Conservation (phyloP, 2,329 filamentous ascomycete genomes). For the Chalaropsis thielavioides region DNA sequence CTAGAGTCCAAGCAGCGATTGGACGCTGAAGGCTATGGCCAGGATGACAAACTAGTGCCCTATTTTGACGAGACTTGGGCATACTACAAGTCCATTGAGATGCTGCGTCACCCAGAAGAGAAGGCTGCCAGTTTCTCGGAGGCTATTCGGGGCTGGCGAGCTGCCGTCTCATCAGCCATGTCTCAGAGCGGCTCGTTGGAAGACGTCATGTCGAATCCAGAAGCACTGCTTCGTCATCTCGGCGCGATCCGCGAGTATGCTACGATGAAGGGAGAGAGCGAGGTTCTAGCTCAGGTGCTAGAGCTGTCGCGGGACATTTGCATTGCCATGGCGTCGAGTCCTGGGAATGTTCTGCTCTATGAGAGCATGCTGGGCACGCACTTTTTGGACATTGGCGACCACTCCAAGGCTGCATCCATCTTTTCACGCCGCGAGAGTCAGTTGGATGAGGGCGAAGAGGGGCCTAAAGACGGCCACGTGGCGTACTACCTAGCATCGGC, state of each 20-base stretch:
- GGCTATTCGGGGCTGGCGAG: conserved; percentile 14
- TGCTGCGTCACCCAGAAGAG: conserved; percentile 8
- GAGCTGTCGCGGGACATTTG: conserved; percentile 32
- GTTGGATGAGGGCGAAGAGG: conserved; percentile 26
- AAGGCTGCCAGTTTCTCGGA: conserved; percentile 9
- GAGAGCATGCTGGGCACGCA: conserved; percentile 37
- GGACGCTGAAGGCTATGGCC: conserved; percentile 11
- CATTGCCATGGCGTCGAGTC: conserved; percentile 22
- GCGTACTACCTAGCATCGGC: conserved; percentile 51
- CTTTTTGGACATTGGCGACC: conserved; percentile 39
- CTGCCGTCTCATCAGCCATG: conserved; percentile 14
- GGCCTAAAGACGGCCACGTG: conserved; percentile 28
- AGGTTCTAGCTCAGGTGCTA: conserved; percentile 32
- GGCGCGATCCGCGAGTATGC: conserved; percentile 38
- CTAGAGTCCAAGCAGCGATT: conserved; percentile 10
- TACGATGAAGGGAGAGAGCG: conserved; percentile 36
- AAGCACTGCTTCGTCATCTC: conserved; percentile 35
- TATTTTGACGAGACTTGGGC: conserved; percentile 17
- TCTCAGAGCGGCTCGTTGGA: conserved; percentile 16
- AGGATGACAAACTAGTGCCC: conserved; percentile 10
- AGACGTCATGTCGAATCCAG: conserved; percentile 26
- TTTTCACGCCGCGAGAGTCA: conserved; percentile 43
- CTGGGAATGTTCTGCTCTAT: conserved; percentile 31
- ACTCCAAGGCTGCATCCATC: conserved; percentile 33
- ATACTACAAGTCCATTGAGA: conserved; percentile 17